These are phyloP conservation scores for Aureobasidium sp. DNA, from an alignment of 2,329 filamentous ascomycete species.

Conservation along the genomic window DNA sequence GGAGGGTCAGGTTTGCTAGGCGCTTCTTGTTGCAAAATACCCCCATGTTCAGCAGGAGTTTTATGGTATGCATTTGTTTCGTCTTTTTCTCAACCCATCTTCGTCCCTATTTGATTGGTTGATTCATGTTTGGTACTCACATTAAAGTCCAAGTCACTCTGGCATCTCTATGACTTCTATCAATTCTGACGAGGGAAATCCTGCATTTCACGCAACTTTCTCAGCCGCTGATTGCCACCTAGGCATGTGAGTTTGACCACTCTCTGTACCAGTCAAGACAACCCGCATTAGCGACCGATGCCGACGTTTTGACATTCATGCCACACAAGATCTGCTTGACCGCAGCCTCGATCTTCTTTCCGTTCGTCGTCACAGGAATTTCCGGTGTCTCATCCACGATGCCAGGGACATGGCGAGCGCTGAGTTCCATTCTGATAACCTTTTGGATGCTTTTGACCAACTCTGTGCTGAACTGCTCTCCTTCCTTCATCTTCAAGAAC, in stretches of 20 bases:
- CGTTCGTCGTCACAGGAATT: conserved; percentile 87
- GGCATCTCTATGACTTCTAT: too few relatives aligned
- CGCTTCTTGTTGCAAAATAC: conserved; percentile 2
- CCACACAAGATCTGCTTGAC: conserved; percentile 95
- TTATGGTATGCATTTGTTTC: conserved; percentile 10
- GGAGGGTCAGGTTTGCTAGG: neutral
- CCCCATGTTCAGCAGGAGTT: conserved; percentile 3
- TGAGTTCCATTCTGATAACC: conserved; percentile 69
- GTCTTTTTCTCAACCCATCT: neutral
- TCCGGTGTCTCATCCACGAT: conserved; percentile 76
- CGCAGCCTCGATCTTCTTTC: conserved; percentile 96
- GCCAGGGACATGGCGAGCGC: conserved; percentile 80
- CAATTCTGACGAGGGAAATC: too few relatives aligned
- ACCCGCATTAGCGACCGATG: conserved; percentile 86
- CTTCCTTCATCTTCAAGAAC: conserved; percentile 71
- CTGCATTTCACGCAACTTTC: too few relatives aligned
- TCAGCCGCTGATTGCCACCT: neutral
- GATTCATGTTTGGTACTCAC: too few relatives aligned
- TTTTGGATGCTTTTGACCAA: conserved; percentile 58
- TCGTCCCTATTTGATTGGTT: too few relatives aligned
- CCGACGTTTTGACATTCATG: conserved; percentile 76
- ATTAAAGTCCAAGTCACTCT: too few relatives aligned
- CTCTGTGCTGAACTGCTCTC: conserved; percentile 50
- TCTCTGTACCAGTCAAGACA: conserved; percentile 80
- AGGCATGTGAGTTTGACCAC: conserved; percentile 57